Conservation (phyloP, 176 grass and related monocot species). For the Alopecurus myosuroides region DNA sequence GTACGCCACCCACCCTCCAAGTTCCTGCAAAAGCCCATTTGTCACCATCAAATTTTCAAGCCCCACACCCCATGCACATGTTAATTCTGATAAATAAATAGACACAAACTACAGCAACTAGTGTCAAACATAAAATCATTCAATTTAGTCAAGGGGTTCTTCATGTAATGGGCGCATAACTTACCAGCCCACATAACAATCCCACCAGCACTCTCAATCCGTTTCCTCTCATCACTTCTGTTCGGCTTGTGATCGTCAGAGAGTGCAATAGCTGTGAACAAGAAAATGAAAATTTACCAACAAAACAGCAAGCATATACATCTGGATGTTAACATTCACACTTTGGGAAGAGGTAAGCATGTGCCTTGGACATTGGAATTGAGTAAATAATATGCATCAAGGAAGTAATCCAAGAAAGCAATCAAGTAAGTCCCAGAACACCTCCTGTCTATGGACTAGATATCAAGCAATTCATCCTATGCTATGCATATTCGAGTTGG, state of each 20-base stretch:
- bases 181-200: conserved; percentile 96
- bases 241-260: conserved; percentile 98
- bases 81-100: neutral
- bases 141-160: neutral
- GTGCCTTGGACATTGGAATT: neutral
- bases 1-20: conserved; percentile 94
- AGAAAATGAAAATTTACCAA: conserved; percentile 18
- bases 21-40: conserved; percentile 56
- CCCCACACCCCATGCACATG: neutral
- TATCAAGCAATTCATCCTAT: conserved; percentile 5
- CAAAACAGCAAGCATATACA: conserved; percentile 17
- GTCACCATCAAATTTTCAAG: neutral
- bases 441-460: neutral
- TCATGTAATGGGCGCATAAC: neutral
- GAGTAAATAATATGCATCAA: neutral
- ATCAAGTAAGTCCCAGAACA: neutral
- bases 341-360: neutral
- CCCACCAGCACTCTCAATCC: conserved; percentile 91
- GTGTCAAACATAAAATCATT: neutral
- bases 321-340: neutral
- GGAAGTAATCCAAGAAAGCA: neutral
- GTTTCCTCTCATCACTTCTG: conserved; percentile 88
- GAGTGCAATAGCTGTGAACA: conserved; percentile 67
- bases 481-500: neutral
- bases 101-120: neutral